Evolutionary conservation across 2,329 filamentous ascomycete genomes (phyloP).

Genomic region (Phialophora expanda): DNA sequence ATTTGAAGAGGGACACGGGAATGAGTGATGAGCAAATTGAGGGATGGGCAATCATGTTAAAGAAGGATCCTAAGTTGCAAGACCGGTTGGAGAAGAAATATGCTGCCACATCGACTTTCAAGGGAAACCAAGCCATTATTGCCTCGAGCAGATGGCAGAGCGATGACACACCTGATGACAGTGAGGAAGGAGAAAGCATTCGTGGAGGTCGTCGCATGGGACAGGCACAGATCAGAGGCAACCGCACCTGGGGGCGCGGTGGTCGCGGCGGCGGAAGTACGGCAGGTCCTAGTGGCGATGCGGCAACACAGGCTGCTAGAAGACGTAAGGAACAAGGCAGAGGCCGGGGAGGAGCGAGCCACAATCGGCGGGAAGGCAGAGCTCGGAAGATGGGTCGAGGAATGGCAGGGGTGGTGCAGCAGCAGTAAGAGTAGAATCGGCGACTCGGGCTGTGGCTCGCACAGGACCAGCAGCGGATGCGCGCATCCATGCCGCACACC

Average conservation of each 20-base stretch:
- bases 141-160: slow-evolving; percentile 36
- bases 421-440: slow-evolving; percentile 2
- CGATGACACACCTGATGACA: slow-evolving; percentile 32
- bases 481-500: no score
- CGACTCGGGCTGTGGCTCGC: neutral
- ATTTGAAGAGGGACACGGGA: slow-evolving; percentile 74
- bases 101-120: slow-evolving; percentile 19
- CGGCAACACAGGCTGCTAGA: slow-evolving; percentile 37
- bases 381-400: slow-evolving; percentile 40
- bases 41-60: slow-evolving; percentile 89
- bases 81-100: slow-evolving; percentile 73
- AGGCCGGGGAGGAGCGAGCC: slow-evolving; percentile 38
- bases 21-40: slow-evolving; percentile 95
- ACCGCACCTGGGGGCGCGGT: slow-evolving; percentile 29
- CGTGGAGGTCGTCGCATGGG: slow-evolving; percentile 27
- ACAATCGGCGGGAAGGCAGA: slow-evolving; percentile 38
- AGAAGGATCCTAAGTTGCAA: slow-evolving; percentile 71
- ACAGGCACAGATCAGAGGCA: slow-evolving; percentile 24
- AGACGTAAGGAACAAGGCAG: slow-evolving; percentile 38
- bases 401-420: slow-evolving; percentile 26
- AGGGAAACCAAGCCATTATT: slow-evolving; percentile 35
- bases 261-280: slow-evolving; percentile 28
- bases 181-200: slow-evolving; percentile 29
- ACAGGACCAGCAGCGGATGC: neutral
- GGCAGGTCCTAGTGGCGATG: slow-evolving; percentile 34